Conservation (phyloP, 2,329 filamentous ascomycete genomes). For the Verticillium zaregamsianum region DNA sequence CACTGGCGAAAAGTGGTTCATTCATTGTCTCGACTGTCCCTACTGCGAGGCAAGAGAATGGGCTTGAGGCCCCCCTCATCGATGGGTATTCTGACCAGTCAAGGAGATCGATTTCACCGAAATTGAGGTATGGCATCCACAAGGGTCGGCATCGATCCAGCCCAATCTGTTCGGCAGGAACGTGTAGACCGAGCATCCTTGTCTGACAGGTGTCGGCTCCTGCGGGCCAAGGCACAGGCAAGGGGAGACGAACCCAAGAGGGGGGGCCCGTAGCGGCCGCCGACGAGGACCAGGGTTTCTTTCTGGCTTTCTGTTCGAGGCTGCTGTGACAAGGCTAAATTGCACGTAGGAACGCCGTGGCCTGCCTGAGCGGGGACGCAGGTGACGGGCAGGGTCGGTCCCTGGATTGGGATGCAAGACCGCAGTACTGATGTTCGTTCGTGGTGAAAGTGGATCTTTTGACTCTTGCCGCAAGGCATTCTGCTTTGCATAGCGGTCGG, state of each 20-base stretch:
- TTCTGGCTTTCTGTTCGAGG: not conserved
- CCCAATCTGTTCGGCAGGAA: not conserved
- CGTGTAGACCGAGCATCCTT: not conserved
- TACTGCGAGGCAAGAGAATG: not conserved
- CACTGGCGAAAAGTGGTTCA: not conserved
- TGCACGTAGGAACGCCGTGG: not conserved
- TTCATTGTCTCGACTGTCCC: not conserved
- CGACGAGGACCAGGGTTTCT: conserved; percentile 15
- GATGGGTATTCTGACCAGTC: not conserved
- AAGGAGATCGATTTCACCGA: not conserved
- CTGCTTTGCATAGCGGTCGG: not conserved
- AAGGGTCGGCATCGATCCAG: not conserved
- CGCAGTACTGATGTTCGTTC: not conserved
- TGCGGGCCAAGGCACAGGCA: conserved; percentile 30
- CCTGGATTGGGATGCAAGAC: conserved; percentile 4
- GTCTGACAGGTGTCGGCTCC: conserved; percentile 28
- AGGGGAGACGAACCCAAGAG: not conserved
- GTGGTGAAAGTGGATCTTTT: not conserved
- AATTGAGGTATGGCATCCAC: not conserved
- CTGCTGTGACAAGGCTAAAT: not conserved
- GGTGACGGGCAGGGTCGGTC: not conserved
- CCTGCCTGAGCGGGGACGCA: not conserved
- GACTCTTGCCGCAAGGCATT: not conserved
- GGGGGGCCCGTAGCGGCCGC: conserved; percentile 33
- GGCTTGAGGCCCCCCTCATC: not conserved